These are phyloP conservation scores for Selaginella tamariscina DNA, from an alignment of 75 land plant species.

Conservation along the genomic window DNA sequence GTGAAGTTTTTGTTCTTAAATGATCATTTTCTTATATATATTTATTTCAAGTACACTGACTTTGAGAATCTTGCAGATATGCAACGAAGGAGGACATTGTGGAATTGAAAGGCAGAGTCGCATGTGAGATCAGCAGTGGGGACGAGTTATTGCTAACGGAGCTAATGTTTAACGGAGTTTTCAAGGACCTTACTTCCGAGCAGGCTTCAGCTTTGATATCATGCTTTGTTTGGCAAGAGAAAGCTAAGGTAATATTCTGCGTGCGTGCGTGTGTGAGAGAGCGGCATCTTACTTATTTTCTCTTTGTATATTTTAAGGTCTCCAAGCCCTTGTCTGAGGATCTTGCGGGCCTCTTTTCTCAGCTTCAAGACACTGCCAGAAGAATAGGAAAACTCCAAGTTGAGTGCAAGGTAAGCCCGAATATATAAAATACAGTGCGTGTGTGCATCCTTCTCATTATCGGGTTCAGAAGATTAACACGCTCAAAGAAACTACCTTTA, in stretches of 20 bases:
- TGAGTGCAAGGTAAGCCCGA: conserved; percentile 70
- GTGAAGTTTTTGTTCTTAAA: not conserved
- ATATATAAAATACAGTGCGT: not conserved
- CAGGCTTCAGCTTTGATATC: conserved; percentile 90
- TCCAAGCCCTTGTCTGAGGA: conserved; percentile 65
- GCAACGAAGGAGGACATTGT: conserved; percentile 84
- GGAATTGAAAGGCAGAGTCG: conserved; percentile 91
- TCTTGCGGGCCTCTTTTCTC: conserved; percentile 54
- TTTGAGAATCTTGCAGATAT: conserved; percentile 72
- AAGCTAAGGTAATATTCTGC: too few species aligned
- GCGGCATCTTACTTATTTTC: too few species aligned
- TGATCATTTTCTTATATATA: not conserved
- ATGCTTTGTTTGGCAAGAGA: conserved; percentile 99
- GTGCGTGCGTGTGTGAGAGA: too few species aligned
- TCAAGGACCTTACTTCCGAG: conserved; percentile 70
- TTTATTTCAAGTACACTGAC: too few species aligned
- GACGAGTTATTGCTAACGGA: conserved; percentile 88
- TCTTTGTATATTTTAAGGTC: too few species aligned
- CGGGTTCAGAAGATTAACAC: not conserved
- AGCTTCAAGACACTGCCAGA: conserved; percentile 80
- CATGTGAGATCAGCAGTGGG: conserved; percentile 90
- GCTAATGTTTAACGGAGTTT: conserved; percentile 68
- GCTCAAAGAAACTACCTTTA: not conserved
- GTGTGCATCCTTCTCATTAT: not conserved
- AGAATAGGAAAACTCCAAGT: conserved; percentile 78